These are phyloP conservation scores for Penicillium maclennaniae DNA, from an alignment of 495 filamentous ascomycete genomes.

Conservation along the genomic window DNA sequence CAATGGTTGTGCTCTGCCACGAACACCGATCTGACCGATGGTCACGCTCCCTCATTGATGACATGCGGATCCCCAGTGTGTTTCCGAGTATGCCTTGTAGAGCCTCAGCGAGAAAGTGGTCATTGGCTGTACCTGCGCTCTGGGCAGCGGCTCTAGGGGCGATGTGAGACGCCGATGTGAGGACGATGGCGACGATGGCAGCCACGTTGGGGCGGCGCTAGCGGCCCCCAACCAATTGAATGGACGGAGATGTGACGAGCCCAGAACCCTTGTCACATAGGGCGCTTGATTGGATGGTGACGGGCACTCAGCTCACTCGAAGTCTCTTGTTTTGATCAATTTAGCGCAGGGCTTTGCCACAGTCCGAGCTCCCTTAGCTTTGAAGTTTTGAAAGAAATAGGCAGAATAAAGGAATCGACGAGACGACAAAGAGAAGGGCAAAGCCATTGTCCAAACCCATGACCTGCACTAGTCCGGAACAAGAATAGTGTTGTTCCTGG, in stretches of 20 bases:
- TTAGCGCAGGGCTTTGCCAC: not conserved
- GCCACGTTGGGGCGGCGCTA: constrained; percentile 13
- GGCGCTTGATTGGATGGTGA: not conserved
- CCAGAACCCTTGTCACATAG: constrained; percentile 3
- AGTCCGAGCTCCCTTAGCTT: not conserved
- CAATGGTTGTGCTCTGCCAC: not conserved
- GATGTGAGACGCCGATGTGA: constrained; percentile 18
- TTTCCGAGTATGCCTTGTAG: not conserved
- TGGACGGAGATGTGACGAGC: constrained; percentile 20
- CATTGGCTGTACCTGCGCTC: constrained; percentile 11
- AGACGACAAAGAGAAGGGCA: not conserved
- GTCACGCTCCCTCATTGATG: not conserved
- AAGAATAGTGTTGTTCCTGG: constrained; percentile 1
- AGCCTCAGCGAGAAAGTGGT: not conserved
- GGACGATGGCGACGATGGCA: constrained; percentile 4
- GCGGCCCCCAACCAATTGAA: constrained; percentile 19
- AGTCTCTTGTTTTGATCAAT: not conserved
- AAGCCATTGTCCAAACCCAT: not conserved
- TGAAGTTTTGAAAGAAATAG: not conserved
- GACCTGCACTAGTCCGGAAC: constrained; percentile 6
- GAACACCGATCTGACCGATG: not conserved
- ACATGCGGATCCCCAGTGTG: not conserved
- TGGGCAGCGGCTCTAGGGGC: constrained; percentile 28
- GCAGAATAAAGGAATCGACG: not conserved
- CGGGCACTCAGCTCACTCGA: not conserved